These are phyloP conservation scores for Xylaria sp. DNA, from an alignment of 2,329 filamentous ascomycete genomes.

Conservation along the genomic window DNA sequence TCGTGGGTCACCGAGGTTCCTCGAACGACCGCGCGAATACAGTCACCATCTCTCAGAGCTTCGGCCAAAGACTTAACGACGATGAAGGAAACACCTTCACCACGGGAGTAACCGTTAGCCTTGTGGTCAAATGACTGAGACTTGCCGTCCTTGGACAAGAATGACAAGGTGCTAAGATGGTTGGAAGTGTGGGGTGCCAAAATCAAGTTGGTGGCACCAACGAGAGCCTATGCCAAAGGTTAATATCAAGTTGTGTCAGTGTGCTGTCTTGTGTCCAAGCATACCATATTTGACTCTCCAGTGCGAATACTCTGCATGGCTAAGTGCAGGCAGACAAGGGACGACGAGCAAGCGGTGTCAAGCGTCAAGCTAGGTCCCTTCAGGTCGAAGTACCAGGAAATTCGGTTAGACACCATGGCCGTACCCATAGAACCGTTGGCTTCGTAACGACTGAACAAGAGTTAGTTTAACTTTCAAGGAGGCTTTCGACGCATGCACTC, in stretches of 20 bases:
- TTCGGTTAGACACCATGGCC: constrained; percentile 52
- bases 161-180: constrained; percentile 46
- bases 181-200: constrained; percentile 48
- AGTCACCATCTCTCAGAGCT: constrained; percentile 59
- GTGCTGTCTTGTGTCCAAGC: constrained; percentile 5
- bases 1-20: constrained; percentile 57
- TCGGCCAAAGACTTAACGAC: constrained; percentile 60
- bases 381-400: constrained; percentile 55
- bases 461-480: constrained; percentile 19
- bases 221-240: constrained; percentile 40
- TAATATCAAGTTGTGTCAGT: constrained; percentile 11
- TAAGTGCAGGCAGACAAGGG: constrained; percentile 53
- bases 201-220: constrained; percentile 47
- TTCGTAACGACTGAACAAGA: constrained; percentile 41
- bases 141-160: constrained; percentile 45
- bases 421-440: constrained; percentile 48
- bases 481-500: constrained; percentile 14
- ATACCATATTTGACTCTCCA: constrained; percentile 50
- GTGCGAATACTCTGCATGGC: constrained; percentile 53
- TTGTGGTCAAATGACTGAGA: constrained; percentile 48
- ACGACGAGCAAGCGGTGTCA: constrained; percentile 57
- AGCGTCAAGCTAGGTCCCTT: constrained; percentile 55
- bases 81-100: constrained; percentile 60
- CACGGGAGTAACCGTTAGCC: constrained; percentile 54
- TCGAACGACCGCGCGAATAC: constrained; percentile 54